Percentiles rank a stretch among this genome's conserved stretches.
These are phyloP conservation scores for Thermoascus crustaceus DNA, from an alignment of 2,329 filamentous ascomycete genomes.

Conservation along the genomic window DNA sequence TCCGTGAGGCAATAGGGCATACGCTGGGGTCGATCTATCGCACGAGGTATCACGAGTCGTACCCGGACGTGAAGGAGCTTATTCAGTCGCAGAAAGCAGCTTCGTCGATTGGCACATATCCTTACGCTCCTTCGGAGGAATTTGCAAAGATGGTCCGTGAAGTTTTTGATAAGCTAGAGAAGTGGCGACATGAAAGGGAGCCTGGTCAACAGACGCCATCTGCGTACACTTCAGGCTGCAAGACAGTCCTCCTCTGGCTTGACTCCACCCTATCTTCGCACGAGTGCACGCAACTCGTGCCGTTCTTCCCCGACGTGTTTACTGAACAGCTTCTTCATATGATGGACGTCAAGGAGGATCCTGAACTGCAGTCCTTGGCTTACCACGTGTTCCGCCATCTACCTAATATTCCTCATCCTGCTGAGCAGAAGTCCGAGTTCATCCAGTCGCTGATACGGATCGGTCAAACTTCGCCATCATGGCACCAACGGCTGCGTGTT, in stretches of 20 bases:
- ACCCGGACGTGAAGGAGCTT: conserved; percentile 66
- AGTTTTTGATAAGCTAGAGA: conserved; percentile 71
- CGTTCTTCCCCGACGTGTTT: conserved; percentile 83
- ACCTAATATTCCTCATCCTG: conserved; percentile 86
- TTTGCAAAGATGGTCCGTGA: conserved; percentile 64
- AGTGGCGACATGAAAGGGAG: conserved; percentile 75
- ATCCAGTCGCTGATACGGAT: conserved; percentile 81
- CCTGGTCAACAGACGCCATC: conserved; percentile 90
- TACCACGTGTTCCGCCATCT: conserved; percentile 97
- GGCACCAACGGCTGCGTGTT: conserved; percentile 91
- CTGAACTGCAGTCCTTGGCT: conserved; percentile 84
- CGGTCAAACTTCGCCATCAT: conserved; percentile 72
- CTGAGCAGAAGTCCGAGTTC: conserved; percentile 76
- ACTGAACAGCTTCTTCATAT: conserved; percentile 94
- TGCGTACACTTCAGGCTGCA: conserved; percentile 89
- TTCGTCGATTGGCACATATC: conserved; percentile 75
- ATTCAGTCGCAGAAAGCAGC: conserved; percentile 69
- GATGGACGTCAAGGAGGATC: conserved; percentile 99
- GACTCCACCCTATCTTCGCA: conserved; percentile 84
- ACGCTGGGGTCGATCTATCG: conserved; percentile 83
- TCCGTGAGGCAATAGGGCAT: conserved; percentile 87
- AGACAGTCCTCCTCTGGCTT: conserved; percentile 92
- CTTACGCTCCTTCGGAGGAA: conserved; percentile 70
- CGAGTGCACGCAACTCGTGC: conserved; percentile 82
- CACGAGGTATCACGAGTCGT: conserved; percentile 89